Conservation (phyloP, 129 eudicot genomes). For the Escallonia rubra region DNA sequence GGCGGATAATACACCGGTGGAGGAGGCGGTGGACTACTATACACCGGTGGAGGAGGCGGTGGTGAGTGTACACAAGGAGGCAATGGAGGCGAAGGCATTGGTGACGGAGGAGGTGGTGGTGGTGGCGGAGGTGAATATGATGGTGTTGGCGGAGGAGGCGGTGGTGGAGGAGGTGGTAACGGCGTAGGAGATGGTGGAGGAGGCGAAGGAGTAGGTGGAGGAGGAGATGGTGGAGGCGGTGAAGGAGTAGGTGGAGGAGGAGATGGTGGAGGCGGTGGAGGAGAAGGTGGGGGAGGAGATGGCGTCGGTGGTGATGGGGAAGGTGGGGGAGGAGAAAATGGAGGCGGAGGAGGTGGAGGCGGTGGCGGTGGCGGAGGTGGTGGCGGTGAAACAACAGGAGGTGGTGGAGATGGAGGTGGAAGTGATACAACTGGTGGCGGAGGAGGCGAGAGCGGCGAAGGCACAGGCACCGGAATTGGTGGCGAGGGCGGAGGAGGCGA, state of each 20-base stretch:
- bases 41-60: conserved; percentile 38
- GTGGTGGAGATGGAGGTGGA: conserved; percentile 23
- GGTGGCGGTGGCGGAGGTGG: conserved; percentile 27
- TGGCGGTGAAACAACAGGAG: conserved; percentile 29
- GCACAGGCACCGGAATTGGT: conserved; percentile 24
- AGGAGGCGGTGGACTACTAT: conserved; percentile 49
- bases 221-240: conserved; percentile 27
- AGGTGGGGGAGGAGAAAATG: conserved; percentile 40
- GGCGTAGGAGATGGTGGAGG: conserved; percentile 21
- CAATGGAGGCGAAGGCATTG: conserved; percentile 25
- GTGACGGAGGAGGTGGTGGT: conserved; percentile 40
- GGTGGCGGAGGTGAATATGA: conserved; percentile 27
- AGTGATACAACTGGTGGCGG: conserved; percentile 26
- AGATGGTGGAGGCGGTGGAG: conserved; percentile 28
- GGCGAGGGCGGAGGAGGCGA: conserved; percentile 39
- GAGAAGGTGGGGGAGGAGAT: conserved; percentile 28
- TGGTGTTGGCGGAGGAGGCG: conserved; percentile 12
- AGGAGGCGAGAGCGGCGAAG: conserved; percentile 26
- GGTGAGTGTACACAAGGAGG: conserved; percentile 24
- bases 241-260: conserved; percentile 33
- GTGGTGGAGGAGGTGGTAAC: conserved; percentile 12
- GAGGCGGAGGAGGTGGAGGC: conserved; percentile 22
- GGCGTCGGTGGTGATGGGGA: conserved; percentile 38
- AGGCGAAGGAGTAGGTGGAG: conserved; percentile 26
- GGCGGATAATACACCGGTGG: conserved; percentile 40